Base-by-base conservation (phyloP, 768 basidiomycete species). In the Leccinellum rugosiceps region DNA sequence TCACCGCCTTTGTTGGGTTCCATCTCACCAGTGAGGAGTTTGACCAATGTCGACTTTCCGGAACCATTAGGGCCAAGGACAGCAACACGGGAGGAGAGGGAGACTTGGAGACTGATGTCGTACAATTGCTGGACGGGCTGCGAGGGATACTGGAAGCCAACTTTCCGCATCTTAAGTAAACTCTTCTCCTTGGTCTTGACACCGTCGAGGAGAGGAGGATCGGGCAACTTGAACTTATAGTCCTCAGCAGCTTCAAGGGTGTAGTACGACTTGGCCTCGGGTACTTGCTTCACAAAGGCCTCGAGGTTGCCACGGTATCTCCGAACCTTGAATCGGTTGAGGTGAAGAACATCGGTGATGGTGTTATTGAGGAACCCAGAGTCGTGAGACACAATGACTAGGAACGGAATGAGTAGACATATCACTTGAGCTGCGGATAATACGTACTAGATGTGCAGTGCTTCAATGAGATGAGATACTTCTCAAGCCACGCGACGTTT, bases 151-250 rank as follows among this genome's bases (percentile, higher is more conserved):
- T 97, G 94, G 91, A 93, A 98, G 68, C 90, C 90, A 68, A 96
- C 94, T 74, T 90, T 90, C 75, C 94, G 91, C 94, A 98, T 96
- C 84, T 98, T 98, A 63, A 97, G 76, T 66, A 98, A 79, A 59
- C 85, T 86, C 86, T 96, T 98, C 80, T 98, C 94, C 84, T 98
- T 98, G 70, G 95, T 98, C 89, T 98, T 98, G 80, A 98, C 95
- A 89, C 95, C 95, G 64, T 98, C 95, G 61, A 98, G 90, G 63
- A 98, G 86, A 71, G 95, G 95, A 53, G 95, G 95, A 71, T 93
- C 88, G 56, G 95, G 95, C 66, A 98, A 87, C 85, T 94, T 95
- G 87, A 97, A 98, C 79, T 85, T 90, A 87, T 98, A 98, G 82
- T 96, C 92, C 78, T 96, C 94, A 53, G 85, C 84, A 57, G 94